Conservation (phyloP, 1,139 yeast species). For the Barnettozyma hawaiiensis region DNA sequence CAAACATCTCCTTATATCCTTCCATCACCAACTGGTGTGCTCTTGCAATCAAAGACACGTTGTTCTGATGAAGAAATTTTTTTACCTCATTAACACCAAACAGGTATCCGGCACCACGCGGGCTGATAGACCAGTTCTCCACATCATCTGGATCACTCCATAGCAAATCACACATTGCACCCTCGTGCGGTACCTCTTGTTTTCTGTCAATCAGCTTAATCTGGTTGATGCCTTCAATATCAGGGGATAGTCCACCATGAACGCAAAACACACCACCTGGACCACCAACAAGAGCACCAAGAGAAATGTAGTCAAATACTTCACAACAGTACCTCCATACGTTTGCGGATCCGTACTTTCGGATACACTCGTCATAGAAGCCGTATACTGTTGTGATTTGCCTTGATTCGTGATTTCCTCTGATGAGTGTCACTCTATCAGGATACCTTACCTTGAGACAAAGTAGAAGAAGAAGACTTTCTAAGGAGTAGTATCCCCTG, state of each 20-base stretch:
- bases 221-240: slow-evolving; percentile 83
- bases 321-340: slow-evolving; percentile 82
- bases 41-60: slow-evolving; percentile 82
- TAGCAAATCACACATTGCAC: slow-evolving; percentile 95
- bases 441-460: slow-evolving; percentile 92
- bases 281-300: slow-evolving; percentile 85
- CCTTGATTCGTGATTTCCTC: slow-evolving; percentile 97
- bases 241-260: slow-evolving; percentile 96
- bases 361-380: slow-evolving; percentile 92
- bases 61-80: slow-evolving; percentile 74
- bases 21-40: slow-evolving; percentile 99
- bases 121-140: slow-evolving; percentile 95
- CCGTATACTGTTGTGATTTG: slow-evolving; percentile 98
- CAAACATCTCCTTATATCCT: slow-evolving; percentile 86
- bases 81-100: slow-evolving; percentile 86
- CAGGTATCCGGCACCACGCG: slow-evolving; percentile 97
- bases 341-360: slow-evolving; percentile 92
- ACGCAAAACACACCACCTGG: slow-evolving; percentile 69
- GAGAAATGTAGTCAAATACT: slow-evolving; percentile 88
- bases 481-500: slow-evolving; percentile 94
- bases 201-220: slow-evolving; percentile 52
- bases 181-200: slow-evolving; percentile 98
- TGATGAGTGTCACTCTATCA: slow-evolving; percentile 81
- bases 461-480: slow-evolving; percentile 69
- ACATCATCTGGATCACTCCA: slow-evolving; percentile 99